These are phyloP conservation scores for Solanum chmielewskii DNA, from an alignment of 257 asterid species.

Conservation along the genomic window DNA sequence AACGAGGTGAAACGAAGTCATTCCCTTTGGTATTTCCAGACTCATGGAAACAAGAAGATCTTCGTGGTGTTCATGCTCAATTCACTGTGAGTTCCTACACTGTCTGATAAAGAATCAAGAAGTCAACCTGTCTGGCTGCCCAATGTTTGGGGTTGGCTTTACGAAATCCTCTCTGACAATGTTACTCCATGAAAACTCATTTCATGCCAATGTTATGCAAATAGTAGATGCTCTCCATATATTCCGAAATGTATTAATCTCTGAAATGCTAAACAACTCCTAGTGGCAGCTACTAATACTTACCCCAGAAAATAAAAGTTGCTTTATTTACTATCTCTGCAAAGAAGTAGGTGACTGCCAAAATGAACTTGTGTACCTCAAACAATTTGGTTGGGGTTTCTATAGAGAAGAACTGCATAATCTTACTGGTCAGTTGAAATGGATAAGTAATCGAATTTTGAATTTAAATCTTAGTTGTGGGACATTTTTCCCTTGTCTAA, in stretches of 20 bases:
- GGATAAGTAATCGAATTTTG: not conserved
- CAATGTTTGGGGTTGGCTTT: not conserved
- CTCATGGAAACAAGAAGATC: constrained; percentile 86
- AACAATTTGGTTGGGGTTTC: not conserved
- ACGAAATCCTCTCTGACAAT: not conserved
- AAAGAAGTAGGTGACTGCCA: not conserved
- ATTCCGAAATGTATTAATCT: not conserved
- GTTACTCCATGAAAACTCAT: not conserved
- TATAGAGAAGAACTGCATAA: not conserved
- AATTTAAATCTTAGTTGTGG: not conserved
- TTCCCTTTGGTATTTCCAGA: constrained; percentile 85
- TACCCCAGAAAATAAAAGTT: not conserved
- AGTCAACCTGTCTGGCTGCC: not conserved
- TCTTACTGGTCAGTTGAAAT: not conserved
- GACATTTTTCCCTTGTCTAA: not conserved
- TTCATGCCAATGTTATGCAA: not conserved
- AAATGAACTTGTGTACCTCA: not conserved
- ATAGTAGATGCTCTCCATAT: not conserved
- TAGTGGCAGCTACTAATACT: not conserved
- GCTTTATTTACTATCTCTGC: not conserved
- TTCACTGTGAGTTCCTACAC: constrained; percentile 53
- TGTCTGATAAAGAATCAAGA: not conserved
- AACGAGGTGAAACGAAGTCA: constrained; percentile 63
- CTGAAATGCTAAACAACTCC: not conserved
- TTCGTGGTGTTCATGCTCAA: constrained; percentile 76